A percentile compares a stretch with the other conserved stretches of the same genome.
Conservation (phyloP, 1,139 yeast species). For the Saccharomyces hybrid region DNA sequence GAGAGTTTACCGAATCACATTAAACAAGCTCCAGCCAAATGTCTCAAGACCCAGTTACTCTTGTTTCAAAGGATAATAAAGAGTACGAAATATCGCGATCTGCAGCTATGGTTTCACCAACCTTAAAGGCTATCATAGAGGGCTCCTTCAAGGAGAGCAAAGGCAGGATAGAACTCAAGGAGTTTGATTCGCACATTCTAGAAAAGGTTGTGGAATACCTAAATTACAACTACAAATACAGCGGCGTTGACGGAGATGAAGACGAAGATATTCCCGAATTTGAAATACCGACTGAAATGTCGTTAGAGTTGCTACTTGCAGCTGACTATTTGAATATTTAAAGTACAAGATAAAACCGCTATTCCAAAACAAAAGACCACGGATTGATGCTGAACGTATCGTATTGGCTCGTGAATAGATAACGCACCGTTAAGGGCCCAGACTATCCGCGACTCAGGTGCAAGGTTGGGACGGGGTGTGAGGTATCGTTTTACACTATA, state of each 20-base stretch:
- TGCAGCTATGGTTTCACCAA: conserved; percentile 80
- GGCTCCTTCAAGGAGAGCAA: conserved; percentile 37
- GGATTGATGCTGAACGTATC: no score
- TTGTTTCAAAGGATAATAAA: conserved; percentile 70
- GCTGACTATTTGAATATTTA: conserved; percentile 73
- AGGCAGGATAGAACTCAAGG: conserved; percentile 33
- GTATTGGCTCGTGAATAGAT: no score
- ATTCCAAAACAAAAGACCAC: no score
- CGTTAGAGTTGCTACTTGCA: conserved; percentile 81
- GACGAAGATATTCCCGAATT: conserved; percentile 66
- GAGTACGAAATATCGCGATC: conserved; percentile 59
- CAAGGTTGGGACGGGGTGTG: neutral
- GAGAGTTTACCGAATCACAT: no score
- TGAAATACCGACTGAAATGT: conserved; percentile 88
- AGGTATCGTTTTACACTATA: neutral
- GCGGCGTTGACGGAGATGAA: conserved; percentile 42
- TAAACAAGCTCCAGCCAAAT: neutral
- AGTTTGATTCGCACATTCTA: conserved; percentile 66
- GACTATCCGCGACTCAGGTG: neutral
- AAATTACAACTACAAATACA: conserved; percentile 66
- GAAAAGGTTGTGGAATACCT: conserved; percentile 83
- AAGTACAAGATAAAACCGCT: no score
- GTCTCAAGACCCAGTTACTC: conserved; percentile 45
- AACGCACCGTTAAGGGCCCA: no score
- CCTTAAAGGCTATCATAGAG: conserved; percentile 49